phyloP scores from a whole-genome alignment of 2,329 filamentous ascomycete genomes.

The Ascosphaera apis region DNA sequence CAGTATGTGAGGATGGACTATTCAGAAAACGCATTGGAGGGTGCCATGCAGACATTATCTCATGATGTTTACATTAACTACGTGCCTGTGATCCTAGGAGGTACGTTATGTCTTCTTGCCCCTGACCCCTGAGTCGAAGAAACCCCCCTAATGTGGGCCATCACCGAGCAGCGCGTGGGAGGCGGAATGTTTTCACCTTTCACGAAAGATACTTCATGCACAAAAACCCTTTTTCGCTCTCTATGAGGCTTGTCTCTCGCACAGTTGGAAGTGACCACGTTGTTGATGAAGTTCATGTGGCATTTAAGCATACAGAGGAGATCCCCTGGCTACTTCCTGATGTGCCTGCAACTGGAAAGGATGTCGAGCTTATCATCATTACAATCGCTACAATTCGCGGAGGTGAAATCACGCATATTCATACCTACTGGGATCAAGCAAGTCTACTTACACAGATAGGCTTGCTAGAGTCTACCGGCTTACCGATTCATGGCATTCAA shows the following conservation, averaged over 20 bases:
- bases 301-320: slow-evolving; percentile 32
- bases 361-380: slow-evolving; percentile 33
- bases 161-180: no score
- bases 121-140: neutral
- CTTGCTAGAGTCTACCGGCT: slow-evolving; percentile 31
- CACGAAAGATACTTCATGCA: slow-evolving; percentile 34
- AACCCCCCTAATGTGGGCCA: no score
- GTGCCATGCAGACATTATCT: slow-evolving; percentile 12
- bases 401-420: slow-evolving; percentile 28
- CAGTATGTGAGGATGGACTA: slow-evolving; percentile 9
- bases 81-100: slow-evolving; percentile 15
- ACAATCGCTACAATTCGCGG: slow-evolving; percentile 31
- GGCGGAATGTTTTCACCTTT: slow-evolving; percentile 21
- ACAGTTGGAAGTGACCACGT: slow-evolving; percentile 34
- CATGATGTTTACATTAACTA: slow-evolving; percentile 10
- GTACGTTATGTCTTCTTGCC: slow-evolving; percentile 7
- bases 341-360: slow-evolving; percentile 31
- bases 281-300: slow-evolving; percentile 36
- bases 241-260: slow-evolving; percentile 31
- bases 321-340: slow-evolving; percentile 38
- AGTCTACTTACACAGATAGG: slow-evolving; percentile 36
- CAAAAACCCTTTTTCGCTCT: slow-evolving; percentile 26
- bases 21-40: slow-evolving; percentile 11
- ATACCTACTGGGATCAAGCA: slow-evolving; percentile 40
- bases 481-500: slow-evolving; percentile 16